phyloP scores from a whole-genome alignment of 2,329 filamentous ascomycete species.

The Diplodia sapinea region DNA sequence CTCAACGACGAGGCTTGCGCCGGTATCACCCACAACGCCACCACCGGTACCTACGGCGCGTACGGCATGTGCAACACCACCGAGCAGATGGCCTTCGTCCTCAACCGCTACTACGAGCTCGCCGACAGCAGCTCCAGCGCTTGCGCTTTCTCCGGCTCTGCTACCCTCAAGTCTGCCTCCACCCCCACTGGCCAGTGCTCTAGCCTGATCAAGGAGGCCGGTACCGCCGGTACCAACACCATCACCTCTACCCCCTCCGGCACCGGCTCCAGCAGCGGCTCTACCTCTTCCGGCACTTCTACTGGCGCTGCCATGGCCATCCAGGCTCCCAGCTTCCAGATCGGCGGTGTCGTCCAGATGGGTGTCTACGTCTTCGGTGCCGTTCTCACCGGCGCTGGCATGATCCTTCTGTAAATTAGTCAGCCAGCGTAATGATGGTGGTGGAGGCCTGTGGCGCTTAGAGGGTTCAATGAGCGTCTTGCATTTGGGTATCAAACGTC shows the following conservation, averaged over 20 bases:
- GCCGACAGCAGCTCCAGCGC: constrained; percentile 62
- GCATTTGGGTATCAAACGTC: constrained; percentile 14
- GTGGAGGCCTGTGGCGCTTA: constrained; percentile 11
- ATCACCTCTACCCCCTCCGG: constrained; percentile 58
- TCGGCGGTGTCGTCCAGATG: constrained; percentile 53
- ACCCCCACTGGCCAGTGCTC: constrained; percentile 61
- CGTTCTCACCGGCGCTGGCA: constrained; percentile 58
- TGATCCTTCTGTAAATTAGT: constrained; percentile 58
- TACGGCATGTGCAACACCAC: constrained; percentile 76
- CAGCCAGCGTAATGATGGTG: constrained; percentile 9
- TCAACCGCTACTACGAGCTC: constrained; percentile 73
- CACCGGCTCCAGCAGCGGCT: constrained; percentile 38
- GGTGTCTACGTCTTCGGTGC: constrained; percentile 58
- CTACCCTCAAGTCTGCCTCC: constrained; percentile 58
- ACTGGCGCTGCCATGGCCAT: constrained; percentile 50
- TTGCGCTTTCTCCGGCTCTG: constrained; percentile 75
- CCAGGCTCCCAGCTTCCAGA: constrained; percentile 53
- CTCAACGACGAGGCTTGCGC: constrained; percentile 61
- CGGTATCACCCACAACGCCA: constrained; percentile 71
- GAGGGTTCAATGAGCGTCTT: not conserved
- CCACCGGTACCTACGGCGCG: constrained; percentile 72
- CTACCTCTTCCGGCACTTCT: constrained; percentile 34
- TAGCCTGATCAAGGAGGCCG: constrained; percentile 66
- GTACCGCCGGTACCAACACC: constrained; percentile 63
- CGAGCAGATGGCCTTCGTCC: constrained; percentile 74